phyloP scores from a whole-genome alignment of 2,329 filamentous ascomycete genomes.

The Neonectria sp. region DNA sequence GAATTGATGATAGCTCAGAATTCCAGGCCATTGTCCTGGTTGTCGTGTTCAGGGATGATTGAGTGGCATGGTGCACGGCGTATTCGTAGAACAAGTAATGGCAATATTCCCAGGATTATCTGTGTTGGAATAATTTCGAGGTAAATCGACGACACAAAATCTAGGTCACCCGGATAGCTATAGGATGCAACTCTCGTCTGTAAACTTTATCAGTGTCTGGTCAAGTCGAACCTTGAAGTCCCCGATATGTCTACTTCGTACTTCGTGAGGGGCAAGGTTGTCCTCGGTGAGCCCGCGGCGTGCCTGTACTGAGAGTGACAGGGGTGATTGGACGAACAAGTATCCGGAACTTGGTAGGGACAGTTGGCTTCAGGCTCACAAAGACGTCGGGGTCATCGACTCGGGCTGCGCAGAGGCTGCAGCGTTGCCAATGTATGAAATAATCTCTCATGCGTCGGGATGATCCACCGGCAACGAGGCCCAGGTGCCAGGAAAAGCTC shows the following conservation, averaged over 20 bases:
- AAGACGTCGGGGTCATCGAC: conserved; percentile 6
- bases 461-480: conserved; percentile 43
- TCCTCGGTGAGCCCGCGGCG: conserved; percentile 14
- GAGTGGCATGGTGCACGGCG: neutral
- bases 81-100: neutral
- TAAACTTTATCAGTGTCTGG: neutral
- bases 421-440: conserved; percentile 45
- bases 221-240: neutral
- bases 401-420: conserved; percentile 25
- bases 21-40: neutral
- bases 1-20: conserved; percentile 10
- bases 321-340: conserved; percentile 3
- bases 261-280: neutral
- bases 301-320: neutral
- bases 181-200: neutral
- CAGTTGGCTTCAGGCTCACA: conserved; percentile 8
- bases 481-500: conserved; percentile 50
- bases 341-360: conserved; percentile 14
- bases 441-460: conserved; percentile 48
- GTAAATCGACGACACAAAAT: neutral
- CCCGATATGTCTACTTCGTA: neutral
- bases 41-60: neutral
- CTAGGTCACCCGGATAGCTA: neutral
- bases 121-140: neutral
- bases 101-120: neutral